A percentile compares a stretch with the other conserved stretches of the same genome.
Evolutionary conservation across 768 basidiomycete species (phyloP).

Genomic region (Termitomyces sp.): DNA sequence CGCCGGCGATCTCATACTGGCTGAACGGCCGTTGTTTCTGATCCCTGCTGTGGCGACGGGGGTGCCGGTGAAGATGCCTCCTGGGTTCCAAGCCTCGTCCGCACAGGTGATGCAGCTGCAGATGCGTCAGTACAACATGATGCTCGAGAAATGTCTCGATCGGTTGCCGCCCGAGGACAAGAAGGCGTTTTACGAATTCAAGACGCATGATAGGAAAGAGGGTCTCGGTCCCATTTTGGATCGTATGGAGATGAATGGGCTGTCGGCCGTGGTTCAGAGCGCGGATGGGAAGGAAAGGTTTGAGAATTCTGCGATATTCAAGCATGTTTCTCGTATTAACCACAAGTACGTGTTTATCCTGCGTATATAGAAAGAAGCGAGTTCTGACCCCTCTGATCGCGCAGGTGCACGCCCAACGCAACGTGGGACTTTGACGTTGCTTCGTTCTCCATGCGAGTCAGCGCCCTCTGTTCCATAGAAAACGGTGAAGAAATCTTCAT

Average conservation of each 20-base stretch:
- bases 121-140: slow-evolving; percentile 9
- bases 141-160: slow-evolving; percentile 11
- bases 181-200: slow-evolving; percentile 18
- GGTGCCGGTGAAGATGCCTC: neutral
- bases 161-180: slow-evolving; percentile 17
- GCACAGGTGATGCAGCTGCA: neutral
- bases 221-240: slow-evolving; percentile 25
- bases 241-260: slow-evolving; percentile 22
- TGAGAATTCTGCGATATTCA: neutral
- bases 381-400: neutral
- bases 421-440: neutral
- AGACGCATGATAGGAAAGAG: slow-evolving; percentile 21
- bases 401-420: neutral
- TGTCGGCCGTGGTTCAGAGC: neutral
- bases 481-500: neutral
- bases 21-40: slow-evolving; percentile 29
- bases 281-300: neutral
- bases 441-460: neutral
- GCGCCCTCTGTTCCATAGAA: neutral
- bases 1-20: neutral
- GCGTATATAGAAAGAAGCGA: fast-evolving
- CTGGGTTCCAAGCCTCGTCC: neutral
- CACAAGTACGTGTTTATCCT: neutral
- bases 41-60: slow-evolving; percentile 2
- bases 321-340: neutral